Percentiles rank a stretch among this genome's conserved stretches.
These are phyloP conservation scores for Blastobotrys indianensis DNA, from an alignment of 1,139 yeast species.

Conservation along the genomic window DNA sequence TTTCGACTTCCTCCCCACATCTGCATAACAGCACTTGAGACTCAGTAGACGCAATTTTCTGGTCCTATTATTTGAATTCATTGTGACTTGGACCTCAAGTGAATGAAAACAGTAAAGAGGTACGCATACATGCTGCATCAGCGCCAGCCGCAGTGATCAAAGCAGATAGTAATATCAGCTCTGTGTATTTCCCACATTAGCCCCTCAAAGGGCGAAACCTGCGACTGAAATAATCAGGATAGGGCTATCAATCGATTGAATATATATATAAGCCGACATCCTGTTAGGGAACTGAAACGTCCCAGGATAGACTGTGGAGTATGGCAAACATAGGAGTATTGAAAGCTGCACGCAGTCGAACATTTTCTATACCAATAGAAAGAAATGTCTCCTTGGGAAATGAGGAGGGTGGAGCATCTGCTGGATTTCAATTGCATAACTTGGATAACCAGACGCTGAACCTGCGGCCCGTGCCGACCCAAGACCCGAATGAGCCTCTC, in stretches of 20 bases:
- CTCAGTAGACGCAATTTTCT: too few relatives aligned
- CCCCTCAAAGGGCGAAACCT: too few relatives aligned
- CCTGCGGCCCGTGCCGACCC: constrained; percentile 36
- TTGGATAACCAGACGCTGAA: constrained; percentile 5
- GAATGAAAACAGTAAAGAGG: too few relatives aligned
- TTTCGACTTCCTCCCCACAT: too few relatives aligned
- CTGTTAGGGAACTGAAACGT: not conserved
- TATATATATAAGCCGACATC: not conserved
- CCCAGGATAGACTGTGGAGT: not conserved
- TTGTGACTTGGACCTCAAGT: too few relatives aligned
- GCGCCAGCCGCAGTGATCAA: too few relatives aligned
- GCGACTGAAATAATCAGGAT: not conserved
- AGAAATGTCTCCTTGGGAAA: not conserved
- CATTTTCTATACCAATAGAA: not conserved
- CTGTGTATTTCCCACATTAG: too few relatives aligned
- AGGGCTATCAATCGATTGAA: not conserved
- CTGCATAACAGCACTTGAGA: too few relatives aligned
- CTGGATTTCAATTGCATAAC: constrained; percentile 12
- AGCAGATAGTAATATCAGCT: too few relatives aligned
- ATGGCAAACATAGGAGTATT: not conserved
- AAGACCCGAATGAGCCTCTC: constrained; percentile 43
- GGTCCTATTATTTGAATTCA: too few relatives aligned
- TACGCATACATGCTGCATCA: too few relatives aligned
- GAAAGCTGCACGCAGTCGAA: not conserved
- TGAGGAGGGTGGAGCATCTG: not conserved